phyloP scores from a whole-genome alignment of 2,329 filamentous ascomycete species.

The Sclerotiophoma versabilis region DNA sequence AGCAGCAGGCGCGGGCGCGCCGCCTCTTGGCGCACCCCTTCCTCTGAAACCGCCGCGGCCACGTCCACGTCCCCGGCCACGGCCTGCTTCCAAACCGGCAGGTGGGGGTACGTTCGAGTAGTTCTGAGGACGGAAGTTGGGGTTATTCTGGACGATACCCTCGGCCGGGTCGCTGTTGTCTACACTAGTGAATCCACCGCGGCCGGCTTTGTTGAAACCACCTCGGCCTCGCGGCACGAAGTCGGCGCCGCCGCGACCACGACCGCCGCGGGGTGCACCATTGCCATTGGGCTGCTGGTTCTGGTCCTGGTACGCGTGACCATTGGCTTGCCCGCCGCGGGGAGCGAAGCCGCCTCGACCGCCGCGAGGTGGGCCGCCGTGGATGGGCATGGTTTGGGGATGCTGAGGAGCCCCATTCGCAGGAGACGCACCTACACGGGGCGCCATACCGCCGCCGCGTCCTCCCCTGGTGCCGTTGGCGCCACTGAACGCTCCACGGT shows the following conservation, averaged over 20 bases:
- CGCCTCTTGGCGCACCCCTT: slow-evolving; percentile 39
- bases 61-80: slow-evolving; percentile 36
- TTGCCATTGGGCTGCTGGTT: slow-evolving; percentile 36
- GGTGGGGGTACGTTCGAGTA: slow-evolving; percentile 50
- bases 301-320: slow-evolving; percentile 31
- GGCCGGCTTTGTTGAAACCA: slow-evolving; percentile 45
- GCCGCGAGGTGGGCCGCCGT: slow-evolving; percentile 47
- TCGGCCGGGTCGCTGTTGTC: slow-evolving; percentile 61
- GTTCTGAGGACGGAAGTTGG: slow-evolving; percentile 61
- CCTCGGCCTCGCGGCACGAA: slow-evolving; percentile 52
- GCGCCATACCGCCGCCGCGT: slow-evolving; percentile 49
- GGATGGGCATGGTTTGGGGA: slow-evolving; percentile 50
- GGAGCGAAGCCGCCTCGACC: slow-evolving; percentile 49
- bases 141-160: slow-evolving; percentile 63
- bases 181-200: slow-evolving; percentile 54
- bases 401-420: slow-evolving; percentile 38
- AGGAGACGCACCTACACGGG: slow-evolving; percentile 31
- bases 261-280: slow-evolving; percentile 38
- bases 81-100: slow-evolving; percentile 36
- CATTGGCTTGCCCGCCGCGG: slow-evolving; percentile 41
- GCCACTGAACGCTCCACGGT: slow-evolving; percentile 63
- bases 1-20: slow-evolving; percentile 26
- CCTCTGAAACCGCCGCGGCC: slow-evolving; percentile 43
- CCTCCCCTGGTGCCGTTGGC: slow-evolving; percentile 49
- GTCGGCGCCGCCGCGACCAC: slow-evolving; percentile 30